A percentile compares a stretch with the other conserved stretches of the same genome.
These are phyloP conservation scores for Trichoderma cornu-damae DNA, from an alignment of 2,329 filamentous ascomycete genomes.

Conservation along the genomic window DNA sequence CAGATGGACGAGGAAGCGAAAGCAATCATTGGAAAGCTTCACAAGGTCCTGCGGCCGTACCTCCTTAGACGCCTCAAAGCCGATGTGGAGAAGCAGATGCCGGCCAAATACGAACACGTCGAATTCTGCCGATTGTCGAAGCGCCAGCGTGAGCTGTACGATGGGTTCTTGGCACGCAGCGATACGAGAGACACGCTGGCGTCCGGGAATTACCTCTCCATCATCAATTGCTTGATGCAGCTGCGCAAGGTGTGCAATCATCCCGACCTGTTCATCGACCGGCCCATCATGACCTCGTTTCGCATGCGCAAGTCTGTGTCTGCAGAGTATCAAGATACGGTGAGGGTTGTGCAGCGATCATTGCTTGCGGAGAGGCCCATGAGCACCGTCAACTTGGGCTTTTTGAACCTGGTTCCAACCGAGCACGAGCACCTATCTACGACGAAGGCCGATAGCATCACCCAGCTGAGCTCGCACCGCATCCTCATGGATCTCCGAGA, in stretches of 20 bases:
- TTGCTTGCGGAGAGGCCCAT: conserved; percentile 60
- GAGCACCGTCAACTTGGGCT: conserved; percentile 63
- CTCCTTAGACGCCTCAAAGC: conserved; percentile 85
- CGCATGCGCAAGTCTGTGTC: conserved; percentile 78
- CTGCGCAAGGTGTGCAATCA: conserved; percentile 97
- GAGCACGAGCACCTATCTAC: conserved; percentile 62
- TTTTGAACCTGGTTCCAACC: conserved; percentile 73
- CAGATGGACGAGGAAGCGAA: conserved; percentile 92
- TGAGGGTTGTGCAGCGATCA: conserved; percentile 62
- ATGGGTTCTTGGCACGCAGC: conserved; percentile 86
- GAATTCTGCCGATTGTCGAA: conserved; percentile 94
- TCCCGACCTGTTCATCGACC: conserved; percentile 91
- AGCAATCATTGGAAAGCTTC: conserved; percentile 85
- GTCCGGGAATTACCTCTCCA: conserved; percentile 92
- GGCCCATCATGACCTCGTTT: conserved; percentile 94
- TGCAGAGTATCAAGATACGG: conserved; percentile 67
- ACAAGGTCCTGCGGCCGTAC: conserved; percentile 89
- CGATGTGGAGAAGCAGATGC: conserved; percentile 99
- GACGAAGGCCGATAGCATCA: conserved; percentile 48
- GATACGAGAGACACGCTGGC: conserved; percentile 85
- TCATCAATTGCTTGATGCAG: conserved; percentile 98
- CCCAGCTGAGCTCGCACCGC: conserved; percentile 64
- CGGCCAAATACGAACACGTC: conserved; percentile 94
- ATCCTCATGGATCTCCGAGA: conserved; percentile 66
- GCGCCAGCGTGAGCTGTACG: conserved; percentile 89